These are phyloP conservation scores for Eragrostis nindensis DNA, from an alignment of 176 grass and related monocot genomes.

Conservation along the genomic window DNA sequence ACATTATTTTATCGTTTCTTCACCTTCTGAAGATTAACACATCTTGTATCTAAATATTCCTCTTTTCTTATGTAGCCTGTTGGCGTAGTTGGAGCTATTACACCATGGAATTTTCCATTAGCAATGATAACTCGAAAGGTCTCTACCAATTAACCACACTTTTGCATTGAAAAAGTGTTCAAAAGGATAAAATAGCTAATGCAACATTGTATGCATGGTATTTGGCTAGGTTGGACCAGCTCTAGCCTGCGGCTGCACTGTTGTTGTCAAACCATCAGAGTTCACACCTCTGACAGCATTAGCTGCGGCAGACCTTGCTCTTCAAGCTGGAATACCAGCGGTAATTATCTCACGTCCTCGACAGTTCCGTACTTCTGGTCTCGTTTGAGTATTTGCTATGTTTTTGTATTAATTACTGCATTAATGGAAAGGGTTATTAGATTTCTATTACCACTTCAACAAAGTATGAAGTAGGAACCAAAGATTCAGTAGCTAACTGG, in stretches of 20 bases:
- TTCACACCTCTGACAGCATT: conserved; percentile 96
- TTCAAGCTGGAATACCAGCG: conserved; percentile 96
- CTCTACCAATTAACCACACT: conserved; percentile 22
- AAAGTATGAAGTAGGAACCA: background rate
- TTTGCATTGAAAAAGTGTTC: conserved; percentile 8
- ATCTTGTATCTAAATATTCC: conserved; percentile 16
- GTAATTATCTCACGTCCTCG: conserved; percentile 57
- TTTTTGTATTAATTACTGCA: conserved; percentile 27
- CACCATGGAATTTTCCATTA: conserved; percentile 98
- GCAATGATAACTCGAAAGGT: conserved; percentile 99
- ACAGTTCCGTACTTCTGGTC: background rate
- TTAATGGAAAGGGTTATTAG: conserved; percentile 3
- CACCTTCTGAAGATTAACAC: conserved; percentile 20
- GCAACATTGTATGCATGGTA: conserved; percentile 5
- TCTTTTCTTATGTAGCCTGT: conserved; percentile 63
- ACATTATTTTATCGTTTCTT: background rate
- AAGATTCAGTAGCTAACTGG: background rate
- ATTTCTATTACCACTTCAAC: background rate
- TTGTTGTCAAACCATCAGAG: conserved; percentile 96
- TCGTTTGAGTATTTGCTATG: conserved; percentile 28
- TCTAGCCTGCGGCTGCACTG: conserved; percentile 92
- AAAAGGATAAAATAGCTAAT: conserved; percentile 8
- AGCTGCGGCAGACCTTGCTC: conserved; percentile 96
- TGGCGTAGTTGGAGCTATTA: conserved; percentile 98
- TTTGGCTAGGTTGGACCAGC: conserved; percentile 85